Evolutionary conservation across 164 flowering plant genomes (phyloP).

Genomic region (Tinospora cordifolia): DNA sequence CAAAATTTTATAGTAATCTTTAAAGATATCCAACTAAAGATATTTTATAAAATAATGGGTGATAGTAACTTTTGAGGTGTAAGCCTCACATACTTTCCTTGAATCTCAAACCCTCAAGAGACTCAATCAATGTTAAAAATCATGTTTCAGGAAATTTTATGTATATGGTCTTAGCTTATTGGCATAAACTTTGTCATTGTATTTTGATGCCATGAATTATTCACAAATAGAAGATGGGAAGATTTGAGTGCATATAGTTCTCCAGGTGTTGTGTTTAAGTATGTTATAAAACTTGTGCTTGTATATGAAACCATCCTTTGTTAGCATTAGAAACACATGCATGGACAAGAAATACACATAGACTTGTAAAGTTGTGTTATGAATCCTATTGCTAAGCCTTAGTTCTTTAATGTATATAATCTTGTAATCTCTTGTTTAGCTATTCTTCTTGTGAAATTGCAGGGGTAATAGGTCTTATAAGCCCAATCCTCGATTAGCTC

Average conservation of each 20-base stretch:
- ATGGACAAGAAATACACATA: too few relatives aligned
- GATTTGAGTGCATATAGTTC: too few relatives aligned
- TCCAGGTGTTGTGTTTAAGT: too few relatives aligned
- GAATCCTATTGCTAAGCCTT: background rate
- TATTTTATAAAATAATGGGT: too few relatives aligned
- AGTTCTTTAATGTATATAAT: too few relatives aligned
- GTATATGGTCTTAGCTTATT: background rate
- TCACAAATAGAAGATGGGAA: background rate
- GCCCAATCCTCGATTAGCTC: slow-evolving; percentile 94
- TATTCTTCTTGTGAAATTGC: slow-evolving; percentile 19
- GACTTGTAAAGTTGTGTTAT: background rate
- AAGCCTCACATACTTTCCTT: too few relatives aligned
- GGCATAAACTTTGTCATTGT: background rate
- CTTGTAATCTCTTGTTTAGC: background rate
- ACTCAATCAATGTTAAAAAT: too few relatives aligned
- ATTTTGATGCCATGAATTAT: background rate
- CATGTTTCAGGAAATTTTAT: background rate
- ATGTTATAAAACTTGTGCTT: background rate
- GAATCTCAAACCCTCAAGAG: too few relatives aligned
- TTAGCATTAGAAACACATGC: slow-evolving; percentile 27
- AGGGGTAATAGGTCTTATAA: slow-evolving; percentile 80
- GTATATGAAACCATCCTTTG: slow-evolving; percentile 87
- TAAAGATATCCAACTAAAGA: too few relatives aligned
- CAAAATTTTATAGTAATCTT: too few relatives aligned
- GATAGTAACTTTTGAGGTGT: too few relatives aligned